Evolutionary conservation across 2,329 filamentous ascomycete species (phyloP).

Genomic region (Diaporthe ampelina): DNA sequence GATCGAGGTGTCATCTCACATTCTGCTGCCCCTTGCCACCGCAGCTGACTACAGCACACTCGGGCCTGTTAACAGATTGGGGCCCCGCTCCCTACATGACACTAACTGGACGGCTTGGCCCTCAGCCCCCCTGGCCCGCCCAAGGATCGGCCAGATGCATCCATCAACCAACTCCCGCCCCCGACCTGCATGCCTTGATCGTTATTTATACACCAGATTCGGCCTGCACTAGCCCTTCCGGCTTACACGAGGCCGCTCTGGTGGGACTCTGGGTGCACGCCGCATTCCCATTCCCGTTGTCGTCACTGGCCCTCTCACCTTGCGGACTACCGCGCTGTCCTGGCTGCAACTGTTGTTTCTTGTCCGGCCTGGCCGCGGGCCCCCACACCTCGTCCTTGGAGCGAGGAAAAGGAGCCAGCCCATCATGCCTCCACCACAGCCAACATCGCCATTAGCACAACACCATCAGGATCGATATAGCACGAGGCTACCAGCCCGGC

Average conservation of each 20-base stretch:
- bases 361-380: conserved; percentile 13
- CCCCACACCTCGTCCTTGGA: conserved; percentile 11
- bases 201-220: conserved; percentile 22
- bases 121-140: conserved; percentile 20
- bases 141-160: conserved; percentile 35
- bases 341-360: conserved; percentile 19
- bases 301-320: background rate
- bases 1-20: background rate
- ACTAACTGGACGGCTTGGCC: conserved; percentile 14
- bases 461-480: conserved; percentile 28
- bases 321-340: background rate
- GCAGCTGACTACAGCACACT: conserved; percentile 10
- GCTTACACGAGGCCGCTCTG: conserved; percentile 1
- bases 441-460: conserved; percentile 1
- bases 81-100: background rate
- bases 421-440: background rate
- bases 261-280: background rate
- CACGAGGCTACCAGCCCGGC: conserved; percentile 23
- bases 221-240: background rate
- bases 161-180: conserved; percentile 1
- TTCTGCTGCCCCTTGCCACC: background rate
- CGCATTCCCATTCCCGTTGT: conserved; percentile 12
- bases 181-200: conserved; percentile 22
- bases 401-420: conserved; percentile 16
- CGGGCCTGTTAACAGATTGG: background rate